Percentiles rank a stretch among this genome's conserved stretches.
Conservation (phyloP, 345 rosid genomes). For the Citrus cavaleriei region DNA sequence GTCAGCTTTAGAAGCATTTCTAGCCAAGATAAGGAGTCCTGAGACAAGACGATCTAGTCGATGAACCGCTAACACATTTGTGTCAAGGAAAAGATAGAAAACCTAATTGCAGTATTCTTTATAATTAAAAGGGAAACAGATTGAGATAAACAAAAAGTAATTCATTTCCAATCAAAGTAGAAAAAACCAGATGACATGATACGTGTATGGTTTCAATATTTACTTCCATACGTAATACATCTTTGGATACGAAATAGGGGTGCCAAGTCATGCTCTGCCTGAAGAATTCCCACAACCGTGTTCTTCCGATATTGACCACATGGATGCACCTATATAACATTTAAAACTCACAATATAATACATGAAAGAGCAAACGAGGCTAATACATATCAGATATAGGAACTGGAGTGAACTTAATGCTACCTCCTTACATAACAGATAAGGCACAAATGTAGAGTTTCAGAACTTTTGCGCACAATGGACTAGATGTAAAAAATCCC, state of each 20-base stretch:
- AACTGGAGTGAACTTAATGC: background rate
- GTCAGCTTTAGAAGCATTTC: slow-evolving; percentile 79
- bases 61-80: slow-evolving; percentile 56
- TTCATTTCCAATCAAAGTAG: background rate
- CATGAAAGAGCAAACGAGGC: background rate
- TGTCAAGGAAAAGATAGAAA: slow-evolving; percentile 35
- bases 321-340: slow-evolving; percentile 69
- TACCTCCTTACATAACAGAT: background rate
- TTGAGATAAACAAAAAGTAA: background rate
- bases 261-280: slow-evolving; percentile 77
- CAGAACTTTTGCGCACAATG: background rate
- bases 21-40: slow-evolving; percentile 87
- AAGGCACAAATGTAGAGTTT: background rate
- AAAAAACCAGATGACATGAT: background rate
- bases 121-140: background rate
- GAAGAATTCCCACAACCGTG: slow-evolving; percentile 92
- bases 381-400: background rate
- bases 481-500: background rate
- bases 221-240: background rate
- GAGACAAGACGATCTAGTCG: slow-evolving; percentile 85
- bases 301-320: slow-evolving; percentile 97
- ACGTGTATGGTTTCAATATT: background rate
- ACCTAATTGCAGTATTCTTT: background rate
- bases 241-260: slow-evolving; percentile 82
- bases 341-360: background rate